These are phyloP conservation scores for Pulveroboletus sp. DNA, from an alignment of 1,284 basidiomycete species.

Conservation along the genomic window DNA sequence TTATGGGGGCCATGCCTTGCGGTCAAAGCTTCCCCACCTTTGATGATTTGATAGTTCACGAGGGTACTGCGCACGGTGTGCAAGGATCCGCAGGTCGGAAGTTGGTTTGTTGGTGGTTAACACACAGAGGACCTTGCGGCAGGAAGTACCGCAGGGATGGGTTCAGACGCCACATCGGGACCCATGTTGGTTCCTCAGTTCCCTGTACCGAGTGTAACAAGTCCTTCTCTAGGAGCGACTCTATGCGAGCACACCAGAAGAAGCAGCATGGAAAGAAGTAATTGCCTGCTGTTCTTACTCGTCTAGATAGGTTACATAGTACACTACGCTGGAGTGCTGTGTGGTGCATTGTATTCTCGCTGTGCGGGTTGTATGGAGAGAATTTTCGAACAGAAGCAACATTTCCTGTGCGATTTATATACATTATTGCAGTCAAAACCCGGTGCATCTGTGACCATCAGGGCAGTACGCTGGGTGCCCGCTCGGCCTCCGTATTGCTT, in stretches of 20 bases:
- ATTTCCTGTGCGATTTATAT: background rate
- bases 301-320: no score
- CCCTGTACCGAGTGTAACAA: background rate
- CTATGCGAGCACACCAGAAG: background rate
- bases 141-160: background rate
- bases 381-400: background rate
- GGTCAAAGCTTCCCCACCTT: background rate
- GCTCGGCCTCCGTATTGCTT: background rate
- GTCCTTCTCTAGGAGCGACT: background rate
- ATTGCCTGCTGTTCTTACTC: no score
- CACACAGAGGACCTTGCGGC: background rate
- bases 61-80: background rate
- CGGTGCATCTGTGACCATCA: no score
- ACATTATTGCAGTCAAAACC: no score
- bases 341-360: background rate
- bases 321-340: background rate
- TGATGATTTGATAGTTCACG: constrained; percentile 8
- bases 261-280: background rate
- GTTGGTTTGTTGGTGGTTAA: constrained; percentile 5
- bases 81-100: background rate
- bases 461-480: background rate
- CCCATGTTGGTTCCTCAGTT: background rate
- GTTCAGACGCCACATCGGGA: constrained; percentile 2
- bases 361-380: background rate
- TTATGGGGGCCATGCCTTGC: background rate